A percentile compares a stretch with the other conserved stretches of the same genome.
These are phyloP conservation scores for Tuber melanosporum DNA, from an alignment of 495 filamentous ascomycete species.

Conservation along the genomic window DNA sequence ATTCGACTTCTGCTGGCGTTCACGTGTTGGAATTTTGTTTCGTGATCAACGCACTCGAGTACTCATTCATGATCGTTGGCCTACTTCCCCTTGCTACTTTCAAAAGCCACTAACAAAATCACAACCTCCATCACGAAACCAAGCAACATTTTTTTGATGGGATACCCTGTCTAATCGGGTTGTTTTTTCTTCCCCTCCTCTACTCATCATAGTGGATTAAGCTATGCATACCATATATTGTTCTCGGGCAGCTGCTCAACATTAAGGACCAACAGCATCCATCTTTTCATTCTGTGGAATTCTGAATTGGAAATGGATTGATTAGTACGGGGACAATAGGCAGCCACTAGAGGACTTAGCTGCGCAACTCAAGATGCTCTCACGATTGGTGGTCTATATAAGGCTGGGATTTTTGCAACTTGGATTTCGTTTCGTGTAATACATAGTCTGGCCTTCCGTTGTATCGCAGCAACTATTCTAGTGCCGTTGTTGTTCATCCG, in stretches of 20 bases:
- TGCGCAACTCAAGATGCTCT: background rate
- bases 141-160: background rate
- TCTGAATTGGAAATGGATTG: background rate
- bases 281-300: background rate
- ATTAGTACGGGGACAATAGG: background rate
- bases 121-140: constrained; percentile 12
- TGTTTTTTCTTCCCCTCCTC: background rate
- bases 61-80: constrained; percentile 7
- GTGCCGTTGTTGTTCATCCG: background rate
- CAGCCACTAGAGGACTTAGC: background rate
- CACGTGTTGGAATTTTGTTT: constrained; percentile 21
- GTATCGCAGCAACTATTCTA: constrained; percentile 6
- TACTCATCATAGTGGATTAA: background rate
- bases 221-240: background rate
- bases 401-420: constrained; percentile 3
- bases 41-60: constrained; percentile 21
- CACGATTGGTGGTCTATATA: background rate
- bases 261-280: background rate
- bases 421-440: constrained; percentile 1
- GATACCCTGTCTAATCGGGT: background rate
- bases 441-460: background rate
- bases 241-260: background rate
- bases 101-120: constrained; percentile 29
- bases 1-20: constrained; percentile 23
- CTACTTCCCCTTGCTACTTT: constrained; percentile 23